Evolutionary conservation across 805 yeast genomes (phyloP).

Genomic region (Lachancea sp.): DNA sequence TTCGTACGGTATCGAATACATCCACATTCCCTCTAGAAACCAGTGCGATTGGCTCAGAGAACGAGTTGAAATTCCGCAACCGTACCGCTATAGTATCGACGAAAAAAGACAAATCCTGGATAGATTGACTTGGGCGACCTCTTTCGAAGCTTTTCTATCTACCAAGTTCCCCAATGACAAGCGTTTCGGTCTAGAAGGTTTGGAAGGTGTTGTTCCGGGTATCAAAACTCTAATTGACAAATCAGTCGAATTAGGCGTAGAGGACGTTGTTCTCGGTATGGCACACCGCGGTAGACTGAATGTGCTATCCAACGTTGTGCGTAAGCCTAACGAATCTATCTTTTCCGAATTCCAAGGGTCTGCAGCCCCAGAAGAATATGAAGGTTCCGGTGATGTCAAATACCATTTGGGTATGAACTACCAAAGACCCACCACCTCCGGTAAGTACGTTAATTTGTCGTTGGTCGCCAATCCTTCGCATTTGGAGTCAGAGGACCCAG

Average conservation of each 20-base stretch:
- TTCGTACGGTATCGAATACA: slow-evolving; percentile 87
- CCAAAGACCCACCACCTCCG: slow-evolving; percentile 97
- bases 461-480: slow-evolving; percentile 98
- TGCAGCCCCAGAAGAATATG: slow-evolving; percentile 62
- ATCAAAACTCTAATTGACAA: slow-evolving; percentile 92
- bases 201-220: slow-evolving; percentile 94
- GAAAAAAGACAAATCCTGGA: slow-evolving; percentile 95
- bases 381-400: slow-evolving; percentile 98
- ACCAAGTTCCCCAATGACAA: slow-evolving; percentile 97
- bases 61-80: slow-evolving; percentile 86
- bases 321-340: slow-evolving; percentile 97
- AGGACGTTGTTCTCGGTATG: slow-evolving; percentile 97
- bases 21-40: slow-evolving; percentile 91
- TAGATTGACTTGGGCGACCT: slow-evolving; percentile 92
- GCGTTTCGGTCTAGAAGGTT: slow-evolving; percentile 98
- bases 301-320: slow-evolving; percentile 94
- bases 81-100: slow-evolving; percentile 75
- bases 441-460: slow-evolving; percentile 90
- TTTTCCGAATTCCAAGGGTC: slow-evolving; percentile 95
- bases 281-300: slow-evolving; percentile 99
- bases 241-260: slow-evolving; percentile 86
- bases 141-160: slow-evolving; percentile 86
- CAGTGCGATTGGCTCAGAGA: slow-evolving; percentile 99
- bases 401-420: slow-evolving; percentile 99
- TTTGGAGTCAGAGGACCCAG: slow-evolving; percentile 98